Conservation (phyloP, 2,329 filamentous ascomycete genomes). For the Truncatella angustata region DNA sequence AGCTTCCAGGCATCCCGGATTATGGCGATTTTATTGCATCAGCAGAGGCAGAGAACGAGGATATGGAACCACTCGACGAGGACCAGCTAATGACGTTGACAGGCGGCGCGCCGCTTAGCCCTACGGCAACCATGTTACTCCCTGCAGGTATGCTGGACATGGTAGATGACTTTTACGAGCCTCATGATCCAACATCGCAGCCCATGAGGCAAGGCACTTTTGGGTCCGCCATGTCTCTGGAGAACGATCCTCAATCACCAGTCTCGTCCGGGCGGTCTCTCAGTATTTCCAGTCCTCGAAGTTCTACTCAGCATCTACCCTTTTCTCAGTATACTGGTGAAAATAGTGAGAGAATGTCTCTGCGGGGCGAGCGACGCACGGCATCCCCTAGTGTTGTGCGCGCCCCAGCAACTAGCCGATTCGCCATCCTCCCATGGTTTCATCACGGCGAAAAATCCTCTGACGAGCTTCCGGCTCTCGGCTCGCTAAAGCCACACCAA, state of each 20-base stretch:
- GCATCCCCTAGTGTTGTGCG: constrained; percentile 38
- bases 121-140: constrained; percentile 70
- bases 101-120: constrained; percentile 70
- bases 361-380: constrained; percentile 32
- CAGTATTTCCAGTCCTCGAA: constrained; percentile 61
- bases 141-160: constrained; percentile 68
- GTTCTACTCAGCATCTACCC: constrained; percentile 56
- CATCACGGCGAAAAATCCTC: constrained; percentile 61
- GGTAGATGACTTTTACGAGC: constrained; percentile 57
- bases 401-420: constrained; percentile 41
- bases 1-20: constrained; percentile 39
- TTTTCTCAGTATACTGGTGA: constrained; percentile 50
- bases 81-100: constrained; percentile 60
- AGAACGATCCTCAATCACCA: constrained; percentile 57
- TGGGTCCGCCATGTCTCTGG: constrained; percentile 31
- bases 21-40: constrained; percentile 33
- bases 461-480: constrained; percentile 61
- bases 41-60: constrained; percentile 28
- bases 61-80: constrained; percentile 51
- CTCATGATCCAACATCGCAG: constrained; percentile 39
- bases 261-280: constrained; percentile 56
- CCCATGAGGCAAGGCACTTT: constrained; percentile 33
- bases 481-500: constrained; percentile 67
- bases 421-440: constrained; percentile 55
- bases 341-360: constrained; percentile 41